phyloP scores from a whole-genome alignment of 371 early-diverging fungal species.

The Mortierella sp. region DNA sequence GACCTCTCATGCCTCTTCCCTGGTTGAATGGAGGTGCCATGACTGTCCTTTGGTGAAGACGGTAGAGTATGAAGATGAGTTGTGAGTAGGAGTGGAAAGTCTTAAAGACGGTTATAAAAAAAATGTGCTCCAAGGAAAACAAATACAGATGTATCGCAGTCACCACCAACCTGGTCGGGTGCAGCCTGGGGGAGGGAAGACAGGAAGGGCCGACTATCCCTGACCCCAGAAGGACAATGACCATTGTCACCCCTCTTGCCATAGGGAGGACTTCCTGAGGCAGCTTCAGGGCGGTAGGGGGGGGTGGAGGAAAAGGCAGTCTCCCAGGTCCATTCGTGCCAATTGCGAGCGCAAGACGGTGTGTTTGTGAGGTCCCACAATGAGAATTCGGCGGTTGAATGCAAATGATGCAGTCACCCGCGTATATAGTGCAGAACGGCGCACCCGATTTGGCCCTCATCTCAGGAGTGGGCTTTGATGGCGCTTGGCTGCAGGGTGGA shows the following conservation, averaged over 20 bases:
- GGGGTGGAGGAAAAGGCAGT: no score
- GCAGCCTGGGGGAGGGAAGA: no score
- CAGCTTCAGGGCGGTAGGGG: no score
- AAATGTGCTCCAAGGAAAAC: background rate
- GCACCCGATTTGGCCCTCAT: no score
- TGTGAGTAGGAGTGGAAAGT: background rate
- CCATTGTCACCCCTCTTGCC: no score
- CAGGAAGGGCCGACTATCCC: no score
- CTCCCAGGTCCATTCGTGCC: no score
- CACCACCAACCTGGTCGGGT: no score
- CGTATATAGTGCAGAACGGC: background rate
- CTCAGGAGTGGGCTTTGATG: constrained; percentile 49
- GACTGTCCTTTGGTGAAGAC: no score
- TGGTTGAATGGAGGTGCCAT: constrained; percentile 48
- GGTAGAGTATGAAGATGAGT: constrained; percentile 7
- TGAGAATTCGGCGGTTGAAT: background rate
- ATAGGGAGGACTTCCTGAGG: no score
- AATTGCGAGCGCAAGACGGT: background rate
- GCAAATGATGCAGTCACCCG: background rate
- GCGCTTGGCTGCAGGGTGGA: constrained; percentile 20
- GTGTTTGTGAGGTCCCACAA: no score
- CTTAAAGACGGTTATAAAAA: background rate
- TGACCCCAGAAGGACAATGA: no score
- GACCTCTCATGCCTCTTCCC: constrained; percentile 29
- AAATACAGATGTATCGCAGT: background rate